Conservation (phyloP, 2,329 filamentous ascomycete species). For the Trichophyton mentagrophytes region DNA sequence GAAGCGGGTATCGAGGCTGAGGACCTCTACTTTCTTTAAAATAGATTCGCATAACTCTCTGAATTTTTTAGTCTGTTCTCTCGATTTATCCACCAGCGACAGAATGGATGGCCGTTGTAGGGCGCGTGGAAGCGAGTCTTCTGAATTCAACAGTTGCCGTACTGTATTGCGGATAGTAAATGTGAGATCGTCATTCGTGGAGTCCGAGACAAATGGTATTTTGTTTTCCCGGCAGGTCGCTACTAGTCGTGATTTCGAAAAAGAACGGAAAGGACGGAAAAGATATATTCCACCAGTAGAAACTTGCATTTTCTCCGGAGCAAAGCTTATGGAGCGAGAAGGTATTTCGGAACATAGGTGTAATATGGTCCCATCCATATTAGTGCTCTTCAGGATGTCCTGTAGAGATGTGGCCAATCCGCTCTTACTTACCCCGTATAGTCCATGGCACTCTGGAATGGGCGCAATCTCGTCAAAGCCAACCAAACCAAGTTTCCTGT, state of each 20-base stretch:
- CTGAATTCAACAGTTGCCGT: constrained; percentile 48
- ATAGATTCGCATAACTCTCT: constrained; percentile 44
- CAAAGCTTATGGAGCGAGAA: background rate
- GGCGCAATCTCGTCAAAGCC: constrained; percentile 53
- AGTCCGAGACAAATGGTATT: constrained; percentile 70
- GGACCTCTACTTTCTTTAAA: constrained; percentile 29
- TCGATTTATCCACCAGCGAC: constrained; percentile 43
- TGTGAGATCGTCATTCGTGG: constrained; percentile 65
- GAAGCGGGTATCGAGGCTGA: constrained; percentile 22
- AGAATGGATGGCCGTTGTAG: constrained; percentile 55
- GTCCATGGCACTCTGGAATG: constrained; percentile 73
- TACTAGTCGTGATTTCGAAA: constrained; percentile 55
- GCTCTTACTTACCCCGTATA: constrained; percentile 59
- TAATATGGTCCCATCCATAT: background rate
- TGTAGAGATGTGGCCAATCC: constrained; percentile 27
- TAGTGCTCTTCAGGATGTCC: background rate
- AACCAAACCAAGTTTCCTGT: constrained; percentile 55
- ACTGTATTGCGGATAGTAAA: constrained; percentile 73
- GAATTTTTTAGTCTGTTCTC: constrained; percentile 32
- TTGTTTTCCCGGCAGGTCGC: constrained; percentile 54
- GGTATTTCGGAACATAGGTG: background rate
- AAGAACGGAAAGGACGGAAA: constrained; percentile 27
- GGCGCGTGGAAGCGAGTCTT: constrained; percentile 51
- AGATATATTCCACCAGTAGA: constrained; percentile 26
- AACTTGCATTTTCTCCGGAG: constrained; percentile 8